Base-by-base conservation (phyloP, 345 rosid species). In the Acer campestre region DNA sequence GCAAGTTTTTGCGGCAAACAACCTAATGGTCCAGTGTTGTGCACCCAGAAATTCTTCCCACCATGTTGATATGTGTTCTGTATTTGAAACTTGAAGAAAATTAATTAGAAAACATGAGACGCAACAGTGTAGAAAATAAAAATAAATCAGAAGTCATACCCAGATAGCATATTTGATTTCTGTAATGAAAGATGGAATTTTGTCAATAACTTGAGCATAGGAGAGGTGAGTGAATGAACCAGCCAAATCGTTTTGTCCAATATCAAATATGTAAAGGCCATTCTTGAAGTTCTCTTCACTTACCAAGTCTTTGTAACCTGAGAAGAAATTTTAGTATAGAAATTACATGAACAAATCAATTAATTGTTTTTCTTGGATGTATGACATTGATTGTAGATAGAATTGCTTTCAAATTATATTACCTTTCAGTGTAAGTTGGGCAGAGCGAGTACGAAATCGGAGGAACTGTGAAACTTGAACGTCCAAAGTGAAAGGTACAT, bases 181-280 rank as follows among this genome's bases (percentile, higher is more conserved):
- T 1, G 69, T 61, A 61, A 92, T 80, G 84, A 83, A 85, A 70
- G 83, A 51, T 8, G 94, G 88, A 42, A 88, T 89, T 68, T 85
- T 86, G 11, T 80, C 63, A 1, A 85, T 77, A 65, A 86, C 88
- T 75, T 85, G 75, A 35, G 79, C 42, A 9, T 80, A 85, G 8
- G 83, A 25, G 56, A 88, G 88, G 78, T 81, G 53, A 35, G 27
- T 62, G 49, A 82, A 81, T 16, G 83, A 73, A 22, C 74, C 80
- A 14, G 88, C 83, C 35, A 92, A 81, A 82, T 92, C 94, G 49
- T 92, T 92, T 79, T 92, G 94, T 58, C 97, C 94, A 23, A 90
- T 92, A 64, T 92, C 93, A 9, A 90, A 83, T 69, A 78, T 78
- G 81, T 92, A 83, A 11, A 92, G 85, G 48, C 94, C 97, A 46